Base-by-base conservation (phyloP, 768 basidiomycete genomes). In the Amyloporia xantha region DNA sequence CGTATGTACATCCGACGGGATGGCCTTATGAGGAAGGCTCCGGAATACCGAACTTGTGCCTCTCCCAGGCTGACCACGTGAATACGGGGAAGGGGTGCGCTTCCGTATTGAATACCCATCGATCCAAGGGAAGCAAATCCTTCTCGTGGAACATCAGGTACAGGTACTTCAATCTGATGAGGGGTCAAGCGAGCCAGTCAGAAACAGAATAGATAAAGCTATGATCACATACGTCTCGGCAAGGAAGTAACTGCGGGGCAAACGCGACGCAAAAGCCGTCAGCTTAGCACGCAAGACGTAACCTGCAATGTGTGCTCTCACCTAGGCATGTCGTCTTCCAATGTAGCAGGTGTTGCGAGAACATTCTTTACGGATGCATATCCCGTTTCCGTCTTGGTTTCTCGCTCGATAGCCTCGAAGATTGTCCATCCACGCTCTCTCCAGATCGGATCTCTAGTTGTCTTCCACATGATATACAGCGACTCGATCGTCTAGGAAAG, bases 11-110 rank as follows among this genome's bases (percentile, higher is more conserved):
- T 33, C 30, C 30, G 30, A 15, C 30, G 30, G 30, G 9, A 39
- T 36, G n/a, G n/a, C n/a, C 5, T 39, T 41, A 43, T 15, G 41
- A 9, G 15, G 47, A 38, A 28, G 40, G 44, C 43, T 41, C 25
- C 7, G 50, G 19, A 20, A 57, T 52, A 33, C 68, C 67, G 49
- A 74, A 77, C 42, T 56, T 57, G 46, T 65, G 58, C 52, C 68
- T 75, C 62, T 86, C 80, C 56, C 68, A 68, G 36, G 64, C 60
- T 2, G 72, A 79, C 84, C 82, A 86, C 41, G 71, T 57, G 57
- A 87, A 83, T 26, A 86, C 71, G 7, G 85, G 86, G 15, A 90
- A 69, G 10, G 89, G 85, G 61, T 91, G 90, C 4, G 87, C 90
- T 64, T 76, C 75, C 13, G 75, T 77, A 58, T 73, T 74, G 63